Percentiles rank a stretch among this genome's conserved stretches.
These are phyloP conservation scores for Galerina marginata DNA, from an alignment of 768 basidiomycete genomes.

Conservation along the genomic window DNA sequence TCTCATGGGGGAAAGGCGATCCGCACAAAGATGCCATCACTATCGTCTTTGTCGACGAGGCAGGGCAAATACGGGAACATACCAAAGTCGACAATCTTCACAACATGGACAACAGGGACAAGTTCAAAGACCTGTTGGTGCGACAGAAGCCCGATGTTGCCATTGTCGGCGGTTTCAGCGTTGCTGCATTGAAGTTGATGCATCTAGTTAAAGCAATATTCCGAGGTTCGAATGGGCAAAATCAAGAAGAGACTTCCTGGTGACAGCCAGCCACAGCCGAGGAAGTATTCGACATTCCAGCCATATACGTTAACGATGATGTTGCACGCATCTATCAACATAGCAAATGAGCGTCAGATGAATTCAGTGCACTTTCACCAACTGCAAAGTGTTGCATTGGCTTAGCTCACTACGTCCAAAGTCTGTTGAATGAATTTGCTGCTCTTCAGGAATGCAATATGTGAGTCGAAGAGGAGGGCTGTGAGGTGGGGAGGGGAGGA, in stretches of 20 bases:
- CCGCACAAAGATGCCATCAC: constrained; percentile 89
- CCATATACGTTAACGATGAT: constrained; percentile 88
- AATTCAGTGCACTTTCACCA: constrained; percentile 78
- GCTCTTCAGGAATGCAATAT: constrained; percentile 83
- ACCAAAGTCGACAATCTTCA: constrained; percentile 87
- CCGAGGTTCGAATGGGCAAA: constrained; percentile 27
- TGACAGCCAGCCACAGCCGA: constrained; percentile 35
- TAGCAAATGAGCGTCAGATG: constrained; percentile 81
- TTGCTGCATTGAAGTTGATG: constrained; percentile 75
- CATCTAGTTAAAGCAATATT: constrained; percentile 65
- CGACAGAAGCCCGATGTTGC: constrained; percentile 87
- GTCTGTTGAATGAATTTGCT: constrained; percentile 92
- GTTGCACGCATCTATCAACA: constrained; percentile 94
- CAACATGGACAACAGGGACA: constrained; percentile 67
- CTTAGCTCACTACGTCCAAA: constrained; percentile 91
- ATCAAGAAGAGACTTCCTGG: constrained; percentile 33
- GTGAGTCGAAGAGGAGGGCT: no score
- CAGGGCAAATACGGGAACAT: constrained; percentile 90
- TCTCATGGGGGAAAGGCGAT: constrained; percentile 96
- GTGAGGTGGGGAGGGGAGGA: no score
- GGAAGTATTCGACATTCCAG: constrained; percentile 63
- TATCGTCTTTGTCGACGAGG: constrained; percentile 84
- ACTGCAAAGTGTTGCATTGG: constrained; percentile 93
- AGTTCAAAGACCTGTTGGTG: constrained; percentile 81
- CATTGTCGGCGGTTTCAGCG: constrained; percentile 87